A percentile compares a stretch with the other conserved stretches of the same genome.
Conservation (phyloP, 1,284 basidiomycete genomes). For the Inonotus hispidus region DNA sequence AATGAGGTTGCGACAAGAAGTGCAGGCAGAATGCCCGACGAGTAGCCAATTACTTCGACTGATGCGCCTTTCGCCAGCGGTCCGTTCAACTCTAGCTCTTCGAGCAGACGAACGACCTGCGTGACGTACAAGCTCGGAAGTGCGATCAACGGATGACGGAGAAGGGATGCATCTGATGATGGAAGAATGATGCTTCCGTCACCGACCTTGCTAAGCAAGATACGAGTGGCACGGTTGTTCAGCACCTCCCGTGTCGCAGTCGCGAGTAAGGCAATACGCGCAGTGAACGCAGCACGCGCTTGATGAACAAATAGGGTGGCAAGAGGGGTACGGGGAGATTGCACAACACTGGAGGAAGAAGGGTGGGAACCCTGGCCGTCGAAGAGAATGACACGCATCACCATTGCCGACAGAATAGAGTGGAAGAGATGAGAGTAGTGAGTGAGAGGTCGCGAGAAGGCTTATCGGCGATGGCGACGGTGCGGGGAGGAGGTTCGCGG, state of each 20-base stretch:
- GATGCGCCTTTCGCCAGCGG: not conserved
- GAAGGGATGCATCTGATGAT: slow-evolving; percentile 1
- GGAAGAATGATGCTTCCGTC: slow-evolving; percentile 11
- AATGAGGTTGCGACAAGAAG: slow-evolving; percentile 17
- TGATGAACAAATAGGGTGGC: slow-evolving; percentile 9
- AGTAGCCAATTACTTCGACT: slow-evolving; percentile 16
- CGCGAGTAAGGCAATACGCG: slow-evolving; percentile 7
- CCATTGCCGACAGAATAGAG: slow-evolving; percentile 1
- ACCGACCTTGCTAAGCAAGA: not conserved
- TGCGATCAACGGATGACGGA: slow-evolving; percentile 13
- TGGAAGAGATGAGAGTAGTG: not conserved
- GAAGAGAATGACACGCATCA: slow-evolving; percentile 18
- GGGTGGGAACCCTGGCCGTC: slow-evolving; percentile 17
- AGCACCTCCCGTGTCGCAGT: not conserved
- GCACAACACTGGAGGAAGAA: not conserved
- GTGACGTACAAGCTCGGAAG: slow-evolving; percentile 16
- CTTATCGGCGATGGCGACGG: not conserved
- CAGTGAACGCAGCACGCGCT: not conserved
- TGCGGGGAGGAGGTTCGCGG: not conserved
- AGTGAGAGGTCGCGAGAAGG: not conserved
- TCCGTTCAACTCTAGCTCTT: slow-evolving; percentile 5
- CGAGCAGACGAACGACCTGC: slow-evolving; percentile 16
- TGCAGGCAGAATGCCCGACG: slow-evolving; percentile 17
- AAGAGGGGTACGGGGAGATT: slow-evolving; percentile 1
- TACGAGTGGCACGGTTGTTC: slow-evolving; percentile 7